These are phyloP conservation scores for Marsdenia floribunda DNA, from an alignment of 257 asterid genomes.

Conservation along the genomic window DNA sequence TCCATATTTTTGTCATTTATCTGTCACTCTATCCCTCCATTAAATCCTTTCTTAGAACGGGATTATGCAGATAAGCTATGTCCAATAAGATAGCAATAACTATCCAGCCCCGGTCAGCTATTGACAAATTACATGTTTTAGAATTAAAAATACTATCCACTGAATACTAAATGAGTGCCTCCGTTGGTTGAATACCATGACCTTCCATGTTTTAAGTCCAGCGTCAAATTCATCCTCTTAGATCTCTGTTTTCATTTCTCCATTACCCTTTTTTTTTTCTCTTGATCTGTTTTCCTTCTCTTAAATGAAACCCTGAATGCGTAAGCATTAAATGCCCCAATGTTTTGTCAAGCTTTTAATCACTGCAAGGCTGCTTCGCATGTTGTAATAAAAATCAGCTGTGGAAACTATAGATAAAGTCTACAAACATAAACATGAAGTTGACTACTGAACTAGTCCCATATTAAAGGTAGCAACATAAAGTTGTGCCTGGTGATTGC, in stretches of 20 bases:
- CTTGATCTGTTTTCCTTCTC: neutral
- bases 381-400: neutral
- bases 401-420: neutral
- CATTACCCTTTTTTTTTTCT: neutral
- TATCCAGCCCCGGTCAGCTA: neutral
- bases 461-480: neutral
- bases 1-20: neutral
- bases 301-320: neutral
- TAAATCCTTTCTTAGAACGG: neutral
- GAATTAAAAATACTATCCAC: neutral
- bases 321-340: neutral
- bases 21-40: neutral
- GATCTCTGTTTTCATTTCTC: neutral
- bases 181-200: neutral
- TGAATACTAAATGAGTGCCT: too few species aligned
- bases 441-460: neutral
- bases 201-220: neutral
- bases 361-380: neutral
- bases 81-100: neutral
- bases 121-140: neutral
- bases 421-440: neutral
- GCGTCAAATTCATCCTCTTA: neutral
- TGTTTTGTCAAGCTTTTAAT: neutral
- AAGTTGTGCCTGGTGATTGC: slow-evolving; percentile 18
- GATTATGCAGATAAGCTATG: neutral